A percentile compares a stretch with the other conserved stretches of the same genome.
Conservation (phyloP, 768 basidiomycete genomes). For the Cubamyces lactineus region DNA sequence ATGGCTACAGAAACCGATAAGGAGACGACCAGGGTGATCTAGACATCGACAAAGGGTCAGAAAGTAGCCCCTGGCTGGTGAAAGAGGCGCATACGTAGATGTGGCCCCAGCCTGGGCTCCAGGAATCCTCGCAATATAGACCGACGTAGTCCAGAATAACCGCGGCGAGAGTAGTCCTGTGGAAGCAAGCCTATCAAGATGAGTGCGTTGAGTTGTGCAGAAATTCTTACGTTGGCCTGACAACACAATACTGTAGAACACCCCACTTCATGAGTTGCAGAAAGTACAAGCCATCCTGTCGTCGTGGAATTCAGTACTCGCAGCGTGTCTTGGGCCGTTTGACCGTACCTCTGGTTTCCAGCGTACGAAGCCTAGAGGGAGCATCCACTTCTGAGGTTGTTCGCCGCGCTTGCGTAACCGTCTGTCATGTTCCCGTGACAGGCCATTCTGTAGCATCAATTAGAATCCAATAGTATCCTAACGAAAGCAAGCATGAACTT, state of each 20-base stretch:
- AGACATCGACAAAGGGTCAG: neutral
- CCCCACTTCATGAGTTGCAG: constrained; percentile 79
- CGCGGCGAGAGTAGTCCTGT: constrained; percentile 59
- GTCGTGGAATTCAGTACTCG: neutral
- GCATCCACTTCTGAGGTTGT: constrained; percentile 62
- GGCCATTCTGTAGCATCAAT: constrained; percentile 38
- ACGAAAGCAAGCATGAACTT: neutral
- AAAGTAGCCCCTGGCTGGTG: neutral
- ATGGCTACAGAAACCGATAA: constrained; percentile 76
- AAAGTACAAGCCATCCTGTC: constrained; percentile 67
- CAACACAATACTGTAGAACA: constrained; percentile 71
- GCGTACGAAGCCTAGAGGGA: constrained; percentile 64
- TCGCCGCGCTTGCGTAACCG: constrained; percentile 47
- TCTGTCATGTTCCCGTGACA: constrained; percentile 59
- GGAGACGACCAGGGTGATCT: constrained; percentile 66
- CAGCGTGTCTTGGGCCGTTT: neutral
- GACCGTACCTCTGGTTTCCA: constrained; percentile 58
- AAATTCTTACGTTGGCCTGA: constrained; percentile 55
- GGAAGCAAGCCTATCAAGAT: constrained; percentile 1
- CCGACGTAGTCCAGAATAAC: constrained; percentile 65
- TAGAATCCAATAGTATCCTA: neutral
- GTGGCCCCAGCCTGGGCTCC: constrained; percentile 70
- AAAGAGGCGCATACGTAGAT: constrained; percentile 52
- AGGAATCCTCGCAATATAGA: constrained; percentile 74
- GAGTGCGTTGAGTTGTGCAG: neutral